A percentile compares a stretch with the other conserved stretches of the same genome.
Conservation (phyloP, 148 eudicot genomes). For the Cornus controversa region DNA sequence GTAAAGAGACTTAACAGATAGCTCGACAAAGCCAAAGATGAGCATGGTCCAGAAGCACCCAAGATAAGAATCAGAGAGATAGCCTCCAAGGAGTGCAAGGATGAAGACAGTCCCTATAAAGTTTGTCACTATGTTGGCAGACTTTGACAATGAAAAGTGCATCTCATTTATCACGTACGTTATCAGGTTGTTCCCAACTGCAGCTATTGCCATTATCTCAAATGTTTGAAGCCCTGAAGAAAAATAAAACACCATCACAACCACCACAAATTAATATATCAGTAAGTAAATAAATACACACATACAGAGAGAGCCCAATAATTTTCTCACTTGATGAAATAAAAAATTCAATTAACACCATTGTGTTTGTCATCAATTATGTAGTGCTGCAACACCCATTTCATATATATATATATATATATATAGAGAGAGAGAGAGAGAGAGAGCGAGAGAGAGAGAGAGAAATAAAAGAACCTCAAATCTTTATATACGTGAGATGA, state of each 20-base stretch:
- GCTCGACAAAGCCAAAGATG: slow-evolving; percentile 89
- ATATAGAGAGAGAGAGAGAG: too few relatives aligned
- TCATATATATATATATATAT: neutral
- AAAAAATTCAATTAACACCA: neutral
- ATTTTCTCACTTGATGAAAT: too few relatives aligned
- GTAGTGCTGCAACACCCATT: neutral
- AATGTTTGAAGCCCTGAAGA: slow-evolving; percentile 75
- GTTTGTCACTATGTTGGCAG: slow-evolving; percentile 93
- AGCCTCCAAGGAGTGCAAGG: slow-evolving; percentile 85
- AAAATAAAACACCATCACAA: neutral
- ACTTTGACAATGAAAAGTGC: slow-evolving; percentile 79
- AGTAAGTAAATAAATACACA: neutral
- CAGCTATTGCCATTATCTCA: slow-evolving; percentile 98
- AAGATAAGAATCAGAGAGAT: slow-evolving; percentile 88
- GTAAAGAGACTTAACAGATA: slow-evolving; percentile 57
- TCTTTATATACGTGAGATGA: too few relatives aligned
- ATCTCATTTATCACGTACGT: slow-evolving; percentile 93
- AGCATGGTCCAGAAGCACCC: slow-evolving; percentile 99
- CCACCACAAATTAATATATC: neutral
- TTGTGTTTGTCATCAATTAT: neutral
- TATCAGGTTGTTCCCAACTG: slow-evolving; percentile 93
- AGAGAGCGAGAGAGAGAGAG: too few relatives aligned
- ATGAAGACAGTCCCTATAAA: slow-evolving; percentile 88
- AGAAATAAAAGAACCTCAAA: too few relatives aligned
- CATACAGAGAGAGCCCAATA: neutral